Conservation (phyloP, 2,329 filamentous ascomycete genomes). For the Tolypocladium inflatum region DNA sequence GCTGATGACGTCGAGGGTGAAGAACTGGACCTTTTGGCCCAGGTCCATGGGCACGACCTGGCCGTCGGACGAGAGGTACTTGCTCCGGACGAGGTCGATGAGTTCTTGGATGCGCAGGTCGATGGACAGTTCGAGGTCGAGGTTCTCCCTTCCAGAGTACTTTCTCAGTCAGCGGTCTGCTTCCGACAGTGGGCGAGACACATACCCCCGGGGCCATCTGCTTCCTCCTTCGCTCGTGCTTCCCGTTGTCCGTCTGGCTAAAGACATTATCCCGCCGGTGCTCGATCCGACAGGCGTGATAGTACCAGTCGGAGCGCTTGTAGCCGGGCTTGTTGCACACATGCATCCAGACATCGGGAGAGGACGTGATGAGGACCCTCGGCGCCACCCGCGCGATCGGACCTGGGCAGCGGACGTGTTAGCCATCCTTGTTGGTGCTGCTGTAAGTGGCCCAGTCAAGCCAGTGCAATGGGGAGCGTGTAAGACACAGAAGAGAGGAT, state of each 20-base stretch:
- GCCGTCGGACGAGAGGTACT: slow-evolving; percentile 28
- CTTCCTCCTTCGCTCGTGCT: slow-evolving; percentile 33
- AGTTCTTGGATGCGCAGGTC: slow-evolving; percentile 36
- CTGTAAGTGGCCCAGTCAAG: too few relatives aligned
- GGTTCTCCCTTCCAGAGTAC: slow-evolving; percentile 48
- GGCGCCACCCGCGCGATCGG: slow-evolving; percentile 27
- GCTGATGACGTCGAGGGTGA: slow-evolving; percentile 45
- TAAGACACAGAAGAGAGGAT: not conserved
- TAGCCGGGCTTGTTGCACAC: slow-evolving; percentile 33
- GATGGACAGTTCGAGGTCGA: slow-evolving; percentile 36
- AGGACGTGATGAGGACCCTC: slow-evolving; percentile 37
- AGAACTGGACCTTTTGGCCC: slow-evolving; percentile 35
- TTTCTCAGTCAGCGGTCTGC: slow-evolving; percentile 7
- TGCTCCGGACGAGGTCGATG: slow-evolving; percentile 30
- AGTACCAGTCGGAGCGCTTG: slow-evolving; percentile 31
- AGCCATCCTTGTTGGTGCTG: not conserved
- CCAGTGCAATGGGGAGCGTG: not conserved
- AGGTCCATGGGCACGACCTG: slow-evolving; percentile 30
- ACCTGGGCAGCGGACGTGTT: not conserved
- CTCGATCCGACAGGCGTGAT: slow-evolving; percentile 36
- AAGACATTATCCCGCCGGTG: slow-evolving; percentile 43
- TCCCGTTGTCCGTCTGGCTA: slow-evolving; percentile 35
- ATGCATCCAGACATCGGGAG: slow-evolving; percentile 34
- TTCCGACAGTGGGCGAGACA: not conserved
- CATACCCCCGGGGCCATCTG: slow-evolving; percentile 42